These are phyloP conservation scores for Suhomyces canberraensis DNA, from an alignment of 805 yeast genomes.

Conservation along the genomic window DNA sequence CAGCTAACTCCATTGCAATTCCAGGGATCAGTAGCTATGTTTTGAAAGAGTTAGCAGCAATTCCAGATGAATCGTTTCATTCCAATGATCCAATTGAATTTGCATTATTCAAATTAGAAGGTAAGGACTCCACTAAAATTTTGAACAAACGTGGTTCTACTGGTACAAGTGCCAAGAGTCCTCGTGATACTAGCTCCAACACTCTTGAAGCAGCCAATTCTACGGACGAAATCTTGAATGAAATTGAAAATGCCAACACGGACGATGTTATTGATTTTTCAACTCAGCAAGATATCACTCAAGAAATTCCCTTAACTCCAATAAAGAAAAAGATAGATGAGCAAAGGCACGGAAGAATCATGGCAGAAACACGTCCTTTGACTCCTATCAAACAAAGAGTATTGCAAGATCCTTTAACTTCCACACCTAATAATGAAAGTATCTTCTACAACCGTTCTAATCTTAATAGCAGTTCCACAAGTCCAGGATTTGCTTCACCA, in stretches of 20 bases:
- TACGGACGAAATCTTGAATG: slow-evolving; percentile 36
- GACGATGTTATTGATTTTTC: slow-evolving; percentile 30
- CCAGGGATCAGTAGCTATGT: slow-evolving; percentile 47
- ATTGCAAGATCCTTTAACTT: slow-evolving; percentile 7
- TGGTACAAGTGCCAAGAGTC: not conserved
- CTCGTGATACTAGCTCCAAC: not conserved
- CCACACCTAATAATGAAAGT: slow-evolving; percentile 14
- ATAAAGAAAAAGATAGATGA: slow-evolving; percentile 10
- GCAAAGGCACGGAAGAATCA: not conserved
- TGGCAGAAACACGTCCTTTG: slow-evolving; percentile 26
- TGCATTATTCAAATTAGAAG: slow-evolving; percentile 79
- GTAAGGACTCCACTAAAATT: slow-evolving; percentile 34
- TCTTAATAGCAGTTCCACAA: slow-evolving; percentile 2
- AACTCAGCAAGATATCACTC: slow-evolving; percentile 13
- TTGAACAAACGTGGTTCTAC: not conserved
- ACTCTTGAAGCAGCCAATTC: slow-evolving; percentile 13
- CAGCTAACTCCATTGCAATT: slow-evolving; percentile 43
- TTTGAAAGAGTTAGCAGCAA: slow-evolving; percentile 64
- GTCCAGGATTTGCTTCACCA: slow-evolving; percentile 18
- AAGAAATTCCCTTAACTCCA: slow-evolving; percentile 33
- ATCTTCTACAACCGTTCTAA: slow-evolving; percentile 4
- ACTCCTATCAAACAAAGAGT: slow-evolving; percentile 23
- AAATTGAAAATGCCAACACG: slow-evolving; percentile 39
- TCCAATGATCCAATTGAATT: slow-evolving; percentile 68
- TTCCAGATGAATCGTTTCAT: slow-evolving; percentile 71